Percentiles rank a stretch among this genome's conserved stretches.
These are phyloP conservation scores for Candida incommunis DNA, from an alignment of 805 yeast genomes.

Conservation along the genomic window DNA sequence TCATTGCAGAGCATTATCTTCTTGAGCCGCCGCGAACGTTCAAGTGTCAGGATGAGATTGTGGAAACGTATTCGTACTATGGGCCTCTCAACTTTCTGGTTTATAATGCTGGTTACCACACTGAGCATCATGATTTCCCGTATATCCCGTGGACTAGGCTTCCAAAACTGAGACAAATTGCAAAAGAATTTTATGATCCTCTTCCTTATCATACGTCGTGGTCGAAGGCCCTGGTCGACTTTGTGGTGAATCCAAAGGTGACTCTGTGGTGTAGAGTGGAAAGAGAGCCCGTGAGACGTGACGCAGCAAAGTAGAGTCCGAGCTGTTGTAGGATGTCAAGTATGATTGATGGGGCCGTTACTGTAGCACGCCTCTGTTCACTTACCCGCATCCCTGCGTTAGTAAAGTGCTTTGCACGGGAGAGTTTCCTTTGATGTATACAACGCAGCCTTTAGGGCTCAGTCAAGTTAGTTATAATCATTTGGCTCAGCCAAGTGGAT, in stretches of 20 bases:
- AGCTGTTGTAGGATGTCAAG: not conserved
- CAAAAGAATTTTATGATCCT: constrained; percentile 69
- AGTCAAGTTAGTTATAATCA: too few species aligned
- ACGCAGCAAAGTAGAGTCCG: not conserved
- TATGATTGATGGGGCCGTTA: not conserved
- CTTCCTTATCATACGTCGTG: constrained; percentile 68
- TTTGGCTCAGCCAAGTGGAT: too few species aligned
- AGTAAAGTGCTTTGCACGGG: too few species aligned
- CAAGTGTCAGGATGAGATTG: constrained; percentile 17
- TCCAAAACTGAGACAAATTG: constrained; percentile 48
- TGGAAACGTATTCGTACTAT: constrained; percentile 82
- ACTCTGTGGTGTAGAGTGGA: constrained; percentile 72
- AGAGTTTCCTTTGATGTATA: too few species aligned
- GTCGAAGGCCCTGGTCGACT: constrained; percentile 62
- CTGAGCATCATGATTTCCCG: constrained; percentile 94
- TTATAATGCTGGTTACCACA: constrained; percentile 91
- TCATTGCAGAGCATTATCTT: constrained; percentile 87
- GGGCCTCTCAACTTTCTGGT: constrained; percentile 66
- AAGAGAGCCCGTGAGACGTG: constrained; percentile 24
- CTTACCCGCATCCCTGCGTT: too few species aligned
- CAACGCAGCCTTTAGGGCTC: too few species aligned
- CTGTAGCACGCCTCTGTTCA: too few species aligned
- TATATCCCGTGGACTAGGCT: constrained; percentile 81
- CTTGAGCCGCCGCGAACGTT: constrained; percentile 22
- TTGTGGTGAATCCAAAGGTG: constrained; percentile 53